These are phyloP conservation scores for Amorphotheca resinae DNA, from an alignment of 495 filamentous ascomycete genomes.

Conservation along the genomic window DNA sequence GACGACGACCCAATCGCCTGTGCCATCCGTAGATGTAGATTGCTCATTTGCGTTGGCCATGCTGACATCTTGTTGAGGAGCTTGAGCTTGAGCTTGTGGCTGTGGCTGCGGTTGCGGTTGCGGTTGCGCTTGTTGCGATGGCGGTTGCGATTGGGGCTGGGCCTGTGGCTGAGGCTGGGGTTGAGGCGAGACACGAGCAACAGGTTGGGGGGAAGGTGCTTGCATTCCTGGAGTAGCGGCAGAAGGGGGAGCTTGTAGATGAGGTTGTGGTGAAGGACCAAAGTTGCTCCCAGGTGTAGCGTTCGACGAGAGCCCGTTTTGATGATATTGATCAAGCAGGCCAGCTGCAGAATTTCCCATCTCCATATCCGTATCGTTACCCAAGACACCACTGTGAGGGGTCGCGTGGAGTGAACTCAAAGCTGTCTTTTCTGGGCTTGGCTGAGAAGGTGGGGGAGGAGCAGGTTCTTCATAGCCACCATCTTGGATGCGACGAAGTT, in stretches of 20 bases:
- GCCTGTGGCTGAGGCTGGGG: not conserved
- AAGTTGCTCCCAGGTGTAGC: conserved; percentile 32
- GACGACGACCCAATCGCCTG: conserved; percentile 43
- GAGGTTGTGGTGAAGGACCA: conserved; percentile 20
- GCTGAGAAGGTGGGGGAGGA: conserved; percentile 21
- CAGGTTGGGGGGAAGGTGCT: conserved; percentile 3
- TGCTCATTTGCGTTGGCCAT: conserved; percentile 23
- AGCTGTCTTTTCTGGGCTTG: conserved; percentile 18
- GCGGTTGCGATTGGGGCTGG: not conserved
- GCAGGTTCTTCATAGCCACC: conserved; percentile 57
- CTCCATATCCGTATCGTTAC: conserved; percentile 47
- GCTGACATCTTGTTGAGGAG: conserved; percentile 27
- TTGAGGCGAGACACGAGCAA: conserved; percentile 6
- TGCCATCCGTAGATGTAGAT: conserved; percentile 21
- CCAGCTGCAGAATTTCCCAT: conserved; percentile 52
- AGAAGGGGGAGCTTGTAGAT: conserved; percentile 33
- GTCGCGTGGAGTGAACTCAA: conserved; percentile 24
- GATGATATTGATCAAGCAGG: conserved; percentile 50
- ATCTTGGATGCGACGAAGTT: conserved; percentile 52
- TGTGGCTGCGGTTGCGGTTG: not conserved
- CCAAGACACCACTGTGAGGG: conserved; percentile 37
- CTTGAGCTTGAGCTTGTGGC: conserved; percentile 4
- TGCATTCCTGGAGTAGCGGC: conserved; percentile 29
- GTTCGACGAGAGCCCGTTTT: conserved; percentile 36
- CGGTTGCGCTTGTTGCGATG: not conserved